Conservation (phyloP, 768 basidiomycete species). For the Leccinum pellstonianum region DNA sequence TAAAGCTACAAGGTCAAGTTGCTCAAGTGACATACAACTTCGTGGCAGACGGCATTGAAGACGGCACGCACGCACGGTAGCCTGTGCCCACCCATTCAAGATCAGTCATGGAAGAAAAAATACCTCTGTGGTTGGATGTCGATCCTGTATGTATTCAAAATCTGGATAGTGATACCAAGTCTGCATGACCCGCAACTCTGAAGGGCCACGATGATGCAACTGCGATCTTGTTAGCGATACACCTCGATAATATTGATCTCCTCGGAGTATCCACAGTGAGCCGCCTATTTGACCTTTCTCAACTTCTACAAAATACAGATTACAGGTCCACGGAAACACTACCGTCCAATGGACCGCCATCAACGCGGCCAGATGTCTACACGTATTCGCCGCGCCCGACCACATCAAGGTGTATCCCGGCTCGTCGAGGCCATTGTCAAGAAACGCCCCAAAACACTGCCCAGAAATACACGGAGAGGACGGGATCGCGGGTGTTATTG, state of each 20-base stretch:
- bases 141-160: constrained; percentile 50
- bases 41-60: neutral
- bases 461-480: constrained; percentile 81
- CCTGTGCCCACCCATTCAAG: neutral
- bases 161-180: neutral
- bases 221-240: constrained; percentile 74
- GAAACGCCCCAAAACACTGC: constrained; percentile 54
- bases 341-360: constrained; percentile 54
- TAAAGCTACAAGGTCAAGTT: too few relatives aligned
- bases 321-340: constrained; percentile 81
- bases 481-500: constrained; percentile 83
- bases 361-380: constrained; percentile 77
- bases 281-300: neutral
- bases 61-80: too few relatives aligned
- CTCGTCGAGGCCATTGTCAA: constrained; percentile 65
- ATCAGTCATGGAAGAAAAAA: constrained; percentile 10
- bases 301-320: neutral
- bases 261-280: constrained; percentile 82
- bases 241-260: constrained; percentile 62
- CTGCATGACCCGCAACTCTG: constrained; percentile 2
- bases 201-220: constrained; percentile 91
- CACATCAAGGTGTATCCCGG: constrained; percentile 43
- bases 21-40: neutral
- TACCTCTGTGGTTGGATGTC: constrained; percentile 57
- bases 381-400: constrained; percentile 66